phyloP scores from a whole-genome alignment of 441 rosid species.

The Breynia disticha region DNA sequence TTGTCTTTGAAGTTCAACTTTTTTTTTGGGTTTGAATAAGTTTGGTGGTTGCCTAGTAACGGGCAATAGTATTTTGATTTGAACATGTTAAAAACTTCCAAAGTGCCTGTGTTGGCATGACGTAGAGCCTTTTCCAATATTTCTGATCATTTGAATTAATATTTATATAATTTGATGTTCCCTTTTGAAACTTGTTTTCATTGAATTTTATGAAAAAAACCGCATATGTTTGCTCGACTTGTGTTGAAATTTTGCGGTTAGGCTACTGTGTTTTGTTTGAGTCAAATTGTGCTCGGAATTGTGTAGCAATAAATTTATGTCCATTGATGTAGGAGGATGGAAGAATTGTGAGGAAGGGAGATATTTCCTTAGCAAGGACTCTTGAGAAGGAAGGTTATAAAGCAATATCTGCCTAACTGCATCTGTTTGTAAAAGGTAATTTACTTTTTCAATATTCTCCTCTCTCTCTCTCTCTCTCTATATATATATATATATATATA shows the following conservation, averaged over 20 bases:
- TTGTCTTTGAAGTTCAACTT: too few species aligned
- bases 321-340: constrained; percentile 57
- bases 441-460: constrained; percentile 1
- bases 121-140: neutral
- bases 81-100: too few species aligned
- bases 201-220: neutral
- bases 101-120: neutral
- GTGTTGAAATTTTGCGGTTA: neutral
- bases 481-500: too few species aligned
- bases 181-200: too few species aligned
- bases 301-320: neutral
- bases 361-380: constrained; percentile 52
- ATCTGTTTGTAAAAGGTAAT: constrained; percentile 1
- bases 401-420: constrained; percentile 42
- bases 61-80: too few species aligned
- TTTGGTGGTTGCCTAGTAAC: too few species aligned
- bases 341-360: constrained; percentile 76
- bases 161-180: neutral
- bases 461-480: constrained; percentile 2
- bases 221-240: neutral
- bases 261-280: neutral
- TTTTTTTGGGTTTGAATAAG: too few species aligned
- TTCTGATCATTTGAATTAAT: neutral
- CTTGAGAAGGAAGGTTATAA: constrained; percentile 87
- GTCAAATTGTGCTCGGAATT: neutral